Conservation (phyloP, 2,329 filamentous ascomycete species). For the Alternaria rosae region DNA sequence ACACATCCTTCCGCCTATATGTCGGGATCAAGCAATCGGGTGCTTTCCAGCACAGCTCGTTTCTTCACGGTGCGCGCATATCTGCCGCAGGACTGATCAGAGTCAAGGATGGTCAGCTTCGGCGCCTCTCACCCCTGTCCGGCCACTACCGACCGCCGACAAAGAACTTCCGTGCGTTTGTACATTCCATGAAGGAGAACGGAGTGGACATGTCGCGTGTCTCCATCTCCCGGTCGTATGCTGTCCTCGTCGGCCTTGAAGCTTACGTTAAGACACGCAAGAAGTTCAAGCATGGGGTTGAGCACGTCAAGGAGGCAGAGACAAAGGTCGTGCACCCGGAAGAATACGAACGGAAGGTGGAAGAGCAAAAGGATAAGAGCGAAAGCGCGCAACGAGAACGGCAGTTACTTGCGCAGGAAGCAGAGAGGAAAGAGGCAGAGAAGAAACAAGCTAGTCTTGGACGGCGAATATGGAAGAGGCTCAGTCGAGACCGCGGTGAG, state of each 20-base stretch:
- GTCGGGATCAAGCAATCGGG: conserved; percentile 90
- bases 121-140: conserved; percentile 70
- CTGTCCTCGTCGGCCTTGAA: conserved; percentile 82
- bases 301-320: conserved; percentile 61
- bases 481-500: conserved; percentile 24
- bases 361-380: conserved; percentile 64
- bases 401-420: conserved; percentile 54
- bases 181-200: conserved; percentile 73
- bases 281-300: conserved; percentile 65
- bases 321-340: conserved; percentile 70
- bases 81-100: conserved; percentile 84
- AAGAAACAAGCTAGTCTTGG: conserved; percentile 42
- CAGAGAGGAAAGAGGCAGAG: conserved; percentile 57
- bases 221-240: conserved; percentile 81
- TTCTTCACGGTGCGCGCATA: conserved; percentile 83
- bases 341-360: conserved; percentile 57
- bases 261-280: conserved; percentile 74
- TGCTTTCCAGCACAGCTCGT: conserved; percentile 89
- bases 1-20: conserved; percentile 84
- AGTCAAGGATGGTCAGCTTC: conserved; percentile 80
- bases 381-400: conserved; percentile 68
- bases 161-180: conserved; percentile 82
- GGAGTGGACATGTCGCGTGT: conserved; percentile 82
- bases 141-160: conserved; percentile 88
- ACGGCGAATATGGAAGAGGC: conserved; percentile 40